phyloP scores from a whole-genome alignment of 495 filamentous ascomycete species.

The Trichoderma parareesei region DNA sequence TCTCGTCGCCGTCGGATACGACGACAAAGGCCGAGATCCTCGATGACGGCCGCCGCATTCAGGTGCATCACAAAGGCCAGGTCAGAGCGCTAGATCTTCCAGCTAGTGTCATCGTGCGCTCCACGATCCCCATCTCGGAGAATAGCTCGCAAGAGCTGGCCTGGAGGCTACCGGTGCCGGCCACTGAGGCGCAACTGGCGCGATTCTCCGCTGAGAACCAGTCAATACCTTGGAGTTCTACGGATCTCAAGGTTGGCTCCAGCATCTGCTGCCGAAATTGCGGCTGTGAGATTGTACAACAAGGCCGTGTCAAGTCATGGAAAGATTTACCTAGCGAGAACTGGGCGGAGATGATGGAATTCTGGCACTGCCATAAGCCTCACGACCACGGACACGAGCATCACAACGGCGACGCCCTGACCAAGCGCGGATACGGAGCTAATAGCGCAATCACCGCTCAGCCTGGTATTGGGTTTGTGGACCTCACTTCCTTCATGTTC shows the following conservation, averaged over 20 bases:
- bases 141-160: conserved; percentile 41
- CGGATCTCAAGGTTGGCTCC: conserved; percentile 44
- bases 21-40: conserved; percentile 43
- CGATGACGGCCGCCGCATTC: conserved; percentile 42
- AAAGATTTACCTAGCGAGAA: conserved; percentile 92
- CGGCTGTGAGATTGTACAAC: conserved; percentile 32
- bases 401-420: conserved; percentile 34
- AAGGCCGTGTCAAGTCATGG: conserved; percentile 52
- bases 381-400: conserved; percentile 32
- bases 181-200: conserved; percentile 18
- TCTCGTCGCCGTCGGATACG: conserved; percentile 41
- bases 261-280: conserved; percentile 62
- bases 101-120: conserved; percentile 39
- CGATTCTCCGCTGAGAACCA: conserved; percentile 20
- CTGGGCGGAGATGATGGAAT: conserved; percentile 99
- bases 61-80: conserved; percentile 46
- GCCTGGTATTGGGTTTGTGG: conserved; percentile 64
- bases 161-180: conserved; percentile 57
- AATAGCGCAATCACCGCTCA: conserved; percentile 57
- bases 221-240: conserved; percentile 63
- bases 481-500: conserved; percentile 68
- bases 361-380: conserved; percentile 99
- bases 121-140: conserved; percentile 27
- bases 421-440: conserved; percentile 67
- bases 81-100: conserved; percentile 57